A percentile compares a stretch with the other conserved stretches of the same genome.
Conservation (phyloP, 1,284 basidiomycete species). For the Rhodotorula sp. region DNA sequence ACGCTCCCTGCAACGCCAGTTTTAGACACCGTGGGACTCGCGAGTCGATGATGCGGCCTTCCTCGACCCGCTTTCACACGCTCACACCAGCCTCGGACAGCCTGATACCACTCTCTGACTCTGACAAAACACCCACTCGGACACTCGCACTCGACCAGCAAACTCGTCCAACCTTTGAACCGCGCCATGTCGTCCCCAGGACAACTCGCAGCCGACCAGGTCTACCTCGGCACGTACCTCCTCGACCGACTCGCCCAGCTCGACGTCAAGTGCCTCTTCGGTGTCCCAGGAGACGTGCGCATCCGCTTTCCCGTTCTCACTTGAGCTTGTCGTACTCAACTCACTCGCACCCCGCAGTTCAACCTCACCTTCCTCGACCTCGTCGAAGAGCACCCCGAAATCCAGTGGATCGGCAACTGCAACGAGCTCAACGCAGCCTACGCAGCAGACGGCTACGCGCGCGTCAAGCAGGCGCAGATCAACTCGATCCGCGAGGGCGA, state of each 20-base stretch:
- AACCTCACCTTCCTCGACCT: slow-evolving; percentile 72
- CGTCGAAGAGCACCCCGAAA: slow-evolving; percentile 67
- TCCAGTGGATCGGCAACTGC: slow-evolving; percentile 75
- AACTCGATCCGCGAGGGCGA: slow-evolving; percentile 7
- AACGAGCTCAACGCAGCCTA: slow-evolving; percentile 66
- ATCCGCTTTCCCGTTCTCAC: not conserved
- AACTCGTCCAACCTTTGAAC: not conserved
- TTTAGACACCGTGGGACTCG: not conserved
- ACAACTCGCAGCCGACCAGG: slow-evolving; percentile 14
- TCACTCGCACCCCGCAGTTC: slow-evolving; percentile 56
- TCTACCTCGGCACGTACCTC: slow-evolving; percentile 44
- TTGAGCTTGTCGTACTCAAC: not conserved
- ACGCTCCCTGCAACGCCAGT: not conserved
- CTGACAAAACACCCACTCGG: not conserved
- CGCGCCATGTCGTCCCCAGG: slow-evolving; percentile 15
- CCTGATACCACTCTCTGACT: not conserved
- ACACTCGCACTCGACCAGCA: too few relatives aligned
- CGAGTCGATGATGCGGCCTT: not conserved
- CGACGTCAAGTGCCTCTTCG: slow-evolving; percentile 52
- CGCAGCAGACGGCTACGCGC: slow-evolving; percentile 91
- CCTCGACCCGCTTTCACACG: not conserved
- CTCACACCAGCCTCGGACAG: not conserved
- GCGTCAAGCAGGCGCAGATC: slow-evolving; percentile 62
- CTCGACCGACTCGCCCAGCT: slow-evolving; percentile 46
- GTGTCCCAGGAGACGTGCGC: slow-evolving; percentile 28